Evolutionary conservation across 2,329 filamentous ascomycete species (phyloP).

Genomic region (Chaetomiaceae sp.): DNA sequence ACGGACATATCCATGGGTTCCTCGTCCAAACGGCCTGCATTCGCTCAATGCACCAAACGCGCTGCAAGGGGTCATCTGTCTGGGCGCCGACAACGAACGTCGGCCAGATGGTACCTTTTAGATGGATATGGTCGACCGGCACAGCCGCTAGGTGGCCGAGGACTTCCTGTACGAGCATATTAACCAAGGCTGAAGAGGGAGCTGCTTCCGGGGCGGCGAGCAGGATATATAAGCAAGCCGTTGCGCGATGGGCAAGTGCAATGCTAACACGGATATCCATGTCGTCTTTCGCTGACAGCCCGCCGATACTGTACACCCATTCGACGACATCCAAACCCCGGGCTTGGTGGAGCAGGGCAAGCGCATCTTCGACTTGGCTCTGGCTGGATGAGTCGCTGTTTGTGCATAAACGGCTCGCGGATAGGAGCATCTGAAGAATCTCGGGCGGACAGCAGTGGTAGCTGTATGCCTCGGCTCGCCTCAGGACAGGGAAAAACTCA

Average conservation of each 20-base stretch:
- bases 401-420: slow-evolving; percentile 38
- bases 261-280: slow-evolving; percentile 38
- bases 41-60: slow-evolving; percentile 47
- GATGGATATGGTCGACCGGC: slow-evolving; percentile 45
- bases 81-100: slow-evolving; percentile 54
- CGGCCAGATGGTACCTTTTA: slow-evolving; percentile 55
- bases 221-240: slow-evolving; percentile 44
- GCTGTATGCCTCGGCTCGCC: slow-evolving; percentile 40
- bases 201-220: slow-evolving; percentile 31
- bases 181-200: slow-evolving; percentile 29
- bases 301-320: slow-evolving; percentile 39
- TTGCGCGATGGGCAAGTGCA: slow-evolving; percentile 41
- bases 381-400: not conserved
- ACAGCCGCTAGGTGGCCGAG: slow-evolving; percentile 45
- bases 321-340: slow-evolving; percentile 38
- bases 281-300: slow-evolving; percentile 34
- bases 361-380: slow-evolving; percentile 15
- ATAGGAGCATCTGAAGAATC: slow-evolving; percentile 41
- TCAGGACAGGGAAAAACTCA: slow-evolving; percentile 37
- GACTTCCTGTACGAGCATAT: slow-evolving; percentile 41
- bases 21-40: slow-evolving; percentile 32
- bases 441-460: slow-evolving; percentile 45
- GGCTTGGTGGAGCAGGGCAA: slow-evolving; percentile 32
- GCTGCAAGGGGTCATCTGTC: slow-evolving; percentile 38
- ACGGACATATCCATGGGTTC: slow-evolving; percentile 40